Evolutionary conservation across 441 rosid genomes (phyloP), one percentile per base, ranked within the genome.

Genomic region (Bocquillonia castaneifolia): DNA sequence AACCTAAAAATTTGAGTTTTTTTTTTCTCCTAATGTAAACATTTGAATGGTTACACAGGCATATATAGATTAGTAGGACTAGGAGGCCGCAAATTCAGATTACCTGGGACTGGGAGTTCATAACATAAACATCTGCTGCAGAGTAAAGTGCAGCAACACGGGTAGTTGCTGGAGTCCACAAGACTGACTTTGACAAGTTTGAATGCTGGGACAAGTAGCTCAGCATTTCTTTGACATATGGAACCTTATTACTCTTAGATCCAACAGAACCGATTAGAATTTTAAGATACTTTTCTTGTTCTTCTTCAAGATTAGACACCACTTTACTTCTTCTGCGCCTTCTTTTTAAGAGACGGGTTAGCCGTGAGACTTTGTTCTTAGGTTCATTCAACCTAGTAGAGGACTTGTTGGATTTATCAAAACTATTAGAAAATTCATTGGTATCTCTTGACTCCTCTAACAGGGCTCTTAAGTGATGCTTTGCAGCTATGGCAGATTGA

Each of bases 91-190:
- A 48, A 36, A 28, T 50, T 59, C 28, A 40, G 44, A 47, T 69
- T 65, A 91, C 99, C 99, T 93, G 99, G 66, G 99, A 85, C 99
- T 93, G 99, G 66, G 99, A 85, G 74, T 93, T 91, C 70, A 87
- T 93, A 67, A 87, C 88, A 71, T 93, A 91, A 63, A 84, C 89
- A 83, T 91, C 99, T 9, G 96, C 99, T 53, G 97, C 96, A 64
- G 99, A 89, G 80, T 93, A 89, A 51, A 93, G 84, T 0, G 97
- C 88, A 71, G 93, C 91, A 63, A 93, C 89, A 45, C 80, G 95
- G 31, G 97, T 93, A 66, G 96, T 89, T 10, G 95, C 84, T 42
- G 84, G 86, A 58, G 97, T 88, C 97, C 97, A 93, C 56, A 93
- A 76, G 70, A 86, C 80, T 1, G 93, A 86, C 63, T 60, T 79